Conservation (phyloP, 306 rosid genomes). For the Comarum palustre region DNA sequence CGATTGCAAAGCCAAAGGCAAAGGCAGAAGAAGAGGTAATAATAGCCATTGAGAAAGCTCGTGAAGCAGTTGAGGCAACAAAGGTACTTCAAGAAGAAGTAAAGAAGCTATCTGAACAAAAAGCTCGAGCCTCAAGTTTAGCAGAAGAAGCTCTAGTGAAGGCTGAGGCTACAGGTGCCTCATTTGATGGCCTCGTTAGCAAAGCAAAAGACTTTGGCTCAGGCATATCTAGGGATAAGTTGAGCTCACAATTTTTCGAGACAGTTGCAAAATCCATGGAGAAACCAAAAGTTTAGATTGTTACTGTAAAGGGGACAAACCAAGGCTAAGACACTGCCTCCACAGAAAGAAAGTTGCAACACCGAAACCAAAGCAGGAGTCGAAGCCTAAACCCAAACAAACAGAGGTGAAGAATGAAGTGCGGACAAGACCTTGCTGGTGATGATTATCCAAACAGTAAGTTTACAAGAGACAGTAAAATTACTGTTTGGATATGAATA, state of each 20-base stretch:
- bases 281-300: constrained; percentile 56
- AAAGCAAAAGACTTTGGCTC: constrained; percentile 70
- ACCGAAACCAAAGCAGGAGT: constrained; percentile 38
- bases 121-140: constrained; percentile 42
- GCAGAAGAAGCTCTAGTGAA: constrained; percentile 61
- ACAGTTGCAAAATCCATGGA: constrained; percentile 48
- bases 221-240: constrained; percentile 65
- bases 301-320: constrained; percentile 88
- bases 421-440: too few species aligned
- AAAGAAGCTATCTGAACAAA: constrained; percentile 50
- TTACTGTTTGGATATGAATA: too few species aligned
- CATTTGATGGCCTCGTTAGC: constrained; percentile 51
- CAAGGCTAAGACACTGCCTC: constrained; percentile 59
- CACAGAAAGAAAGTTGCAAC: constrained; percentile 40
- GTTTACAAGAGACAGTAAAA: too few species aligned
- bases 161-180: constrained; percentile 49
- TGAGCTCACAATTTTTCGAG: constrained; percentile 59
- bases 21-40: constrained; percentile 81
- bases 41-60: constrained; percentile 55
- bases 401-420: constrained; percentile 43
- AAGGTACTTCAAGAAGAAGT: constrained; percentile 61
- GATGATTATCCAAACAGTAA: too few species aligned
- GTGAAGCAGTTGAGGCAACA: constrained; percentile 47
- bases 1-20: constrained; percentile 50
- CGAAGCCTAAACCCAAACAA: constrained; percentile 36